Evolutionary conservation across 768 basidiomycete species (phyloP).

Genomic region (Leccinum disarticulatum): DNA sequence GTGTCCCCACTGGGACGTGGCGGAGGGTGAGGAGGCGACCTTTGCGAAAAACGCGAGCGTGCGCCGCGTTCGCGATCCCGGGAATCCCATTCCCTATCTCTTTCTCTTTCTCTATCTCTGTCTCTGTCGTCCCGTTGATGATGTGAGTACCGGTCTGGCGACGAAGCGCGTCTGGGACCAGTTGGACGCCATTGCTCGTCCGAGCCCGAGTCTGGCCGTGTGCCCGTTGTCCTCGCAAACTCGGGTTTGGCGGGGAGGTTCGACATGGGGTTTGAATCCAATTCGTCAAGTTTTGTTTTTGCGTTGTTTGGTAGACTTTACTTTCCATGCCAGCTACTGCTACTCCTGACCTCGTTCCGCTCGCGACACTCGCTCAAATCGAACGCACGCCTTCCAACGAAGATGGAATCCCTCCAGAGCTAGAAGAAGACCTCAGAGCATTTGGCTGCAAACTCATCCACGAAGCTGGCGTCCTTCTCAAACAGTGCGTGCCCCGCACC

Average conservation of each 20-base stretch:
- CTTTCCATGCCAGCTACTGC: slow-evolving; percentile 37
- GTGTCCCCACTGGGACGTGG: slow-evolving; percentile 14
- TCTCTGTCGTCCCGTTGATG: slow-evolving; percentile 27
- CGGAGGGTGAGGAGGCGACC: slow-evolving; percentile 16
- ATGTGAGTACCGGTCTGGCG: slow-evolving; percentile 26
- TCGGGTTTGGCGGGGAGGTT: slow-evolving; percentile 34
- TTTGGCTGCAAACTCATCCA: slow-evolving; percentile 95
- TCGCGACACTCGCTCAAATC: slow-evolving; percentile 81
- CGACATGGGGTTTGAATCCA: slow-evolving; percentile 16
- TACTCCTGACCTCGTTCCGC: slow-evolving; percentile 60
- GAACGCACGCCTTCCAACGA: slow-evolving; percentile 74
- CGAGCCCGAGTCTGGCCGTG: slow-evolving; percentile 15
- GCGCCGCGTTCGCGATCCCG: slow-evolving; percentile 5
- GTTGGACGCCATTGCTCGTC: slow-evolving; percentile 26
- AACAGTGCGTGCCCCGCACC: slow-evolving; percentile 63
- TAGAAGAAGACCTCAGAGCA: slow-evolving; percentile 87
- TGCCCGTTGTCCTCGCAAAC: slow-evolving; percentile 20
- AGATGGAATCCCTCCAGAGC: slow-evolving; percentile 76
- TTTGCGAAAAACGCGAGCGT: slow-evolving; percentile 17
- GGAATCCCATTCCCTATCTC: slow-evolving; percentile 18
- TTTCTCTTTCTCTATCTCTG: slow-evolving; percentile 24
- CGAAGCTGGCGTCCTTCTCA: slow-evolving; percentile 87
- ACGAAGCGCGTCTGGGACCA: slow-evolving; percentile 15
- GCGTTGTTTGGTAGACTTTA: slow-evolving; percentile 27
- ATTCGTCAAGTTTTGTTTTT: background rate